phyloP scores from a whole-genome alignment of 805 yeast species.

The Myxozyma vanderwaltii region DNA sequence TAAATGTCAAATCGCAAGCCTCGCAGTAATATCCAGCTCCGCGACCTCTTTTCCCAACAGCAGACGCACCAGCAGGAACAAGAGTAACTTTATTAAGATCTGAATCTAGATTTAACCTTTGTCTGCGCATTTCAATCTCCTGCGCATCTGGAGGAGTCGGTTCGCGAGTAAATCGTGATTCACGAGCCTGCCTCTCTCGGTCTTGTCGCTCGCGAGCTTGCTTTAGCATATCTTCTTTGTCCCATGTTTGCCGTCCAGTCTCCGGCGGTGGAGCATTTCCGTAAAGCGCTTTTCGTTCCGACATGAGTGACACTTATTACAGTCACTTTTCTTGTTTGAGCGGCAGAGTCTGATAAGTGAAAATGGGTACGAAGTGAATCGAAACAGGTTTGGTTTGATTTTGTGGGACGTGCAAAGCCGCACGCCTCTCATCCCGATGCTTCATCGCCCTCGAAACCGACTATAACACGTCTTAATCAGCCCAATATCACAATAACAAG shows the following conservation, averaged over 20 bases:
- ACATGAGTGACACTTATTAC: conserved; percentile 1
- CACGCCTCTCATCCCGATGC: not conserved
- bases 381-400: not conserved
- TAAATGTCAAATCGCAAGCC: conserved; percentile 73
- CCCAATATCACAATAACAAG: not conserved
- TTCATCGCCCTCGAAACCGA: not conserved
- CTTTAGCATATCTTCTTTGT: conserved; percentile 23
- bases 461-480: not conserved
- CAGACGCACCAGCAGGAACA: conserved; percentile 43
- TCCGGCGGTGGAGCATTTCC: conserved; percentile 25
- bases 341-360: not conserved
- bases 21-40: conserved; percentile 87
- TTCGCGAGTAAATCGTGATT: conserved; percentile 22
- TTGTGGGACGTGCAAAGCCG: not conserved
- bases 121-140: conserved; percentile 36
- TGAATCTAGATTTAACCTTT: conserved; percentile 39
- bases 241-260: conserved; percentile 34
- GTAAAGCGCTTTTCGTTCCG: conserved; percentile 22
- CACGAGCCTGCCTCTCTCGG: conserved; percentile 20
- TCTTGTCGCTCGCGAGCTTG: conserved; percentile 32
- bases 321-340: not conserved
- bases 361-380: not conserved
- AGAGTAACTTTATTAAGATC: conserved; percentile 42
- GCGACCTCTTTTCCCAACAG: conserved; percentile 50
- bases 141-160: conserved; percentile 37